Base-by-base conservation (phyloP, 1,284 basidiomycete species). In the Sporisorium iseilematis-ciliati region DNA sequence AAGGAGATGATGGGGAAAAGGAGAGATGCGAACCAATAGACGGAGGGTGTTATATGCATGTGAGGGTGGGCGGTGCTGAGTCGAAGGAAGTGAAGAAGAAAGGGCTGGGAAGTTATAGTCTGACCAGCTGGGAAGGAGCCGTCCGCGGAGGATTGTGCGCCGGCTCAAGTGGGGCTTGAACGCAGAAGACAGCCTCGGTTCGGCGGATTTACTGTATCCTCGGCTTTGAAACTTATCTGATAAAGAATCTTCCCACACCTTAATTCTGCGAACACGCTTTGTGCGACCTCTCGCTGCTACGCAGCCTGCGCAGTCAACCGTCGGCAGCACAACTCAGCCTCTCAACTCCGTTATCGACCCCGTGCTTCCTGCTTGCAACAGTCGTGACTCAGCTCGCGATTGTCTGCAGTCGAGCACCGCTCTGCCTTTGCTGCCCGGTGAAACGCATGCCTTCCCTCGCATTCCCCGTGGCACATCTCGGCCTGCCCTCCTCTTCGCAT, bases 1-100 rank as follows among this genome's bases (percentile, higher is more conserved):
- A 21, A 45, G 25, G 23, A 21, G 23, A 46, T 20, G 43, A 46
- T 41, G 51, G 38, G 46, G 20, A 51, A 20, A n/a, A 52, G 29
- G 46, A 48, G 0, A 6, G 26, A 48, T 16, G 45, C 25, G 45
- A 46, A 18, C 23, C 16, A 29, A n/a, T n/a, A 31, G 16, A 48
- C 26, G 14, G 18, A 26, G 26, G 14, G 7, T 48, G 26, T 29
- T 48, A 29, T 48, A 48, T 31, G 46, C 46, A 48, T 48, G 7
- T 48, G 26, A 18, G 25, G 14, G 18, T 18, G 35, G 10, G 3
- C 12, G 35, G 11, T 29, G 46, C 46, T 31, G 23, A 46, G 46
- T 48, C 46, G 45, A 16, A 18, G 21, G 1, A 7, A 8, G 26
- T 10, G 26, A 14, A 4, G 25, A 20, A 26, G n/a, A 29, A 18